Evolutionary conservation across 2,329 filamentous ascomycete species (phyloP), one percentile per base, ranked within the genome.

Genomic region (Clarireedia sp.): DNA sequence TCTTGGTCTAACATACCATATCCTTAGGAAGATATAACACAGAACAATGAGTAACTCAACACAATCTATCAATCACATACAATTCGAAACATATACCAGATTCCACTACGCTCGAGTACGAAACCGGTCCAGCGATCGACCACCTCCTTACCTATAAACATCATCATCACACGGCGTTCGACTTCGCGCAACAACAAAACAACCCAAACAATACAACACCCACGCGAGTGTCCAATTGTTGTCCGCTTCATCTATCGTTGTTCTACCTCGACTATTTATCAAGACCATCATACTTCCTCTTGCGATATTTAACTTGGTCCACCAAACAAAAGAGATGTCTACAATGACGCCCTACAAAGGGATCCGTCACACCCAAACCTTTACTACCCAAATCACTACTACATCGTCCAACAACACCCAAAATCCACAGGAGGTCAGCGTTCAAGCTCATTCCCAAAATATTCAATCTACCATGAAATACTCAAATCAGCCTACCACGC

Each of bases 211-310:
- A 23, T 12, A 23, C 19, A 14, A 14, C 19, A 12, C 17, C 38
- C 38, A 17, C 19, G 7, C 16, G 12, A 5, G n/a, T 10, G 4
- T 40, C n/a, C 12, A 40, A 12, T 14, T 19, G 16, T 24, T 24
- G 17, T 7, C 19, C 14, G 41, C 44, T 24, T 41, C 21, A 23
- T n/a, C 16, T 14, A 9, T 17, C 16, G 19, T 57, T 55, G 52
- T 61, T 60, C 38, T 49, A 43, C 58, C 62, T 60, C 43, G 53
- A 57, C 46, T 2, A 47, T 57, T 52, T 60, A 61, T 62, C 59
- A 24, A 60, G 61, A 59, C 60, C 63, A 62, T 59, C 69, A 67
- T 76, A 77, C 77, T 75, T 76, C 72, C 72, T 74, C 72, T 74
- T 76, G 60, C 64, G 60, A 60, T 19, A n/a, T 4, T 9, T 41